These are phyloP conservation scores for Eucalyptus lansdowneana DNA, from an alignment of 345 rosid species.

Conservation along the genomic window DNA sequence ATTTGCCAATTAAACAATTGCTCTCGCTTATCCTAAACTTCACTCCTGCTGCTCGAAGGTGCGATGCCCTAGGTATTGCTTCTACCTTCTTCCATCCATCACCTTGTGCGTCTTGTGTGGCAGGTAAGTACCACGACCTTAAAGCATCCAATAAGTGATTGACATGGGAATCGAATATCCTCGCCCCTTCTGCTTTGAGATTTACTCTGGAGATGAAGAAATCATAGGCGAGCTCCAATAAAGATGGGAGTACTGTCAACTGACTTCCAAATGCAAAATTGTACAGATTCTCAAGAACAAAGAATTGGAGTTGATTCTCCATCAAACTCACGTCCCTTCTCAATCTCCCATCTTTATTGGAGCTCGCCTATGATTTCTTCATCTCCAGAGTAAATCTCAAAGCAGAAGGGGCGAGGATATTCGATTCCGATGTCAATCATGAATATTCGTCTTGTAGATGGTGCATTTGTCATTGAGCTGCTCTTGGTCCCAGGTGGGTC, in stretches of 20 bases:
- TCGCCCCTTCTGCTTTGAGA: not conserved
- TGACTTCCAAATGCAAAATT: fast-evolving
- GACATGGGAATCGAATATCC: not conserved
- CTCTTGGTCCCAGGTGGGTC: too few species aligned
- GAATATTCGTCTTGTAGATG: too few species aligned
- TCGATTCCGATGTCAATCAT: too few species aligned
- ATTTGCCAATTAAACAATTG: not conserved
- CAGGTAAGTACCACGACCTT: not conserved
- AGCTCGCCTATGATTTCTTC: too few species aligned
- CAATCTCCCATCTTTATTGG: too few species aligned
- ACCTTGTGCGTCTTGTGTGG: not conserved
- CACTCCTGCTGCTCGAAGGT: not conserved
- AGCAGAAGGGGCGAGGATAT: too few species aligned
- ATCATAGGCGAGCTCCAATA: not conserved
- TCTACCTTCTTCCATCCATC: too few species aligned
- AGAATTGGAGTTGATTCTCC: not conserved
- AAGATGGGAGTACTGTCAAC: not conserved
- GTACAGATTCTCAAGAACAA: not conserved
- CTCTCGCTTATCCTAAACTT: not conserved
- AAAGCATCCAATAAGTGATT: not conserved
- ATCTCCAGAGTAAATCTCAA: too few species aligned
- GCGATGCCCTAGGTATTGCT: not conserved
- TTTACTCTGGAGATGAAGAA: fast-evolving
- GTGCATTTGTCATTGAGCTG: too few species aligned
- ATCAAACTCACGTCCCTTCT: not conserved